Evolutionary conservation across 2,329 filamentous ascomycete species (phyloP), one percentile per base, ranked within the genome.

Genomic region (Diaporthe citrichinensis): DNA sequence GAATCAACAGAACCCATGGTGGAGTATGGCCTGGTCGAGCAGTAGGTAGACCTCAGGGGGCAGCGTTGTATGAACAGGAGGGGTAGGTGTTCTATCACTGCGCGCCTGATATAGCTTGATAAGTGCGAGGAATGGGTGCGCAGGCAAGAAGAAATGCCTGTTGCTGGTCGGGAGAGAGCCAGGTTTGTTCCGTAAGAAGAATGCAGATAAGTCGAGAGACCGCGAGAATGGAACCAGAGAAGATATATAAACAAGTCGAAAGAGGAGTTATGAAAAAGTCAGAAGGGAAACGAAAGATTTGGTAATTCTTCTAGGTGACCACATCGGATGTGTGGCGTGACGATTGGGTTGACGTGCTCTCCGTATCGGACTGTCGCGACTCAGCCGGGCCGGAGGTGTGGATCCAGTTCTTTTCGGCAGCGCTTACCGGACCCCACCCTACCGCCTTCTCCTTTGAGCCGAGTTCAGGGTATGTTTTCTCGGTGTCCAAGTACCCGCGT

Each of bases 1-100:
- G 78, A 75, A 15, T 53, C 71, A 61, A 77, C 75, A 2, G 81
- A 78, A 12, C 80, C 78, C 81, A 84, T 84, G 49, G 41, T 68
- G 57, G 46, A 71, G 10, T 12, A 31, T 25, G 20, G 14, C 49
- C 14, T 31, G 20, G 28, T 44, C 46, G n/a, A 9, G 39, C 9
- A 34, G 31, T 17, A 5, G 23, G 17, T 44, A 31, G 25, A n/a
- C 7, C 44, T 55, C 34, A 51, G 28, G 20, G 34, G 17, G 46
- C 23, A 6, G 46, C 6, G 46, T 46, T 55, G 58, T 10, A 34
- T 34, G 15, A 20, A 15, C 49, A 55, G 31, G 39, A 57, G 34
- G 36, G 25, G 36, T 49, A 17, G 25, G n/a, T 10, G 34, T 44
- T 57, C 51, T 41, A 39, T 72, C 34, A 34, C 20, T 36, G 31